These are phyloP conservation scores for Aspergillus steynii DNA, from an alignment of 495 filamentous ascomycete species.

Conservation along the genomic window DNA sequence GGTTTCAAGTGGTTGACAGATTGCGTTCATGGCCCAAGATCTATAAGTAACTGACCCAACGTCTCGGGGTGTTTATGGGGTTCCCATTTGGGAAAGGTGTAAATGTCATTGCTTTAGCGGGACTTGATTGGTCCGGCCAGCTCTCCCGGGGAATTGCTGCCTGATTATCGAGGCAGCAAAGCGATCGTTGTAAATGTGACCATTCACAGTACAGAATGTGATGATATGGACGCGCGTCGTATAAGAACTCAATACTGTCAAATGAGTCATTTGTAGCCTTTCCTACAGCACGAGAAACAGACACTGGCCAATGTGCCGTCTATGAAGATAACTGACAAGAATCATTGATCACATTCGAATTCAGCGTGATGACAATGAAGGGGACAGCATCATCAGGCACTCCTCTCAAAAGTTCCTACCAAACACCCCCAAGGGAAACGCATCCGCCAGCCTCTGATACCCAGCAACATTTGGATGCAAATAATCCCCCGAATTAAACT, in stretches of 20 bases:
- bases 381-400: too few relatives aligned
- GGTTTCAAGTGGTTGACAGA: not conserved
- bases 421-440: constrained; percentile 61
- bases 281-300: too few relatives aligned
- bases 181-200: too few relatives aligned
- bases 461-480: constrained; percentile 69
- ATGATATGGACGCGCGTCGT: too few relatives aligned
- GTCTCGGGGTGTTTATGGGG: not conserved
- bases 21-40: too few relatives aligned
- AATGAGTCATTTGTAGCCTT: too few relatives aligned
- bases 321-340: not conserved
- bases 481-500: constrained; percentile 68
- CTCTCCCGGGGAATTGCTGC: not conserved
- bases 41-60: too few relatives aligned
- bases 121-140: too few relatives aligned
- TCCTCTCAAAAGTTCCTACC: not conserved
- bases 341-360: too few relatives aligned
- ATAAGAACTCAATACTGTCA: too few relatives aligned
- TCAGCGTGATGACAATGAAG: too few relatives aligned
- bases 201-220: too few relatives aligned
- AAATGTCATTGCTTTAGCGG: not conserved
- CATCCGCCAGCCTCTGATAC: constrained; percentile 61
- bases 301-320: not conserved
- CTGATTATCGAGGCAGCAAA: not conserved
- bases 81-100: not conserved